Base-by-base conservation (phyloP, 441 rosid species). In the Macaranga tanarius region DNA sequence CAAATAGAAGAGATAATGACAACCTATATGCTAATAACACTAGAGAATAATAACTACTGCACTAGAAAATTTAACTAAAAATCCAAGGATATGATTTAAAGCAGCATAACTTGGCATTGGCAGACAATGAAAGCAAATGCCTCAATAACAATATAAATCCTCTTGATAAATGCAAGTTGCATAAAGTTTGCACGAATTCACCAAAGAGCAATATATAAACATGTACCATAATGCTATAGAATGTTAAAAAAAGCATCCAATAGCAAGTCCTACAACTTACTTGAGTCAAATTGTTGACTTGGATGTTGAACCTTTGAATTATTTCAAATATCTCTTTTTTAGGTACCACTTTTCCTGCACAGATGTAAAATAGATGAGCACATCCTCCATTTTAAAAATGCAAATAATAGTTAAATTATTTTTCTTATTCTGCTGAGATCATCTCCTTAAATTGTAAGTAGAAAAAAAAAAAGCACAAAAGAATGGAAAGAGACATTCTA, bases 221-320 rank as follows among this genome's bases (percentile, higher is more conserved):
- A 7, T 25, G 8, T 28, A n/a, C 22, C 54, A n/a, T 3, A 59
- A 22, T 70, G 57, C 15, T 56, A 62, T 0, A 52, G 19, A 38
- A 44, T 47, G 54, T 0, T 44, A 19, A 0, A 6, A 7, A 28
- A 23, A 60, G 22, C 19, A 4, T 63, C 69, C 57, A 75, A 54
- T 52, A n/a, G 72, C 62, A 80, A 72, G 34, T 69, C 69, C 57
- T 55, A 62, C 17, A 61, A 86, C 94, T 83, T 83, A 89, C 94
- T 80, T 95, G 98, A 15, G 97, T 93, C 85, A 95, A 88, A 85
- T 95, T 95, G 82, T 87, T 93, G 86, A 92, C 95, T 84, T 95
- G 99, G 73, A 93, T 93, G 84, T 95, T 95, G 84, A 93, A 92
- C 75, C 84, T 88, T 70, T 79, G 86, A 69, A 87, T 87, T 16